These are phyloP conservation scores for Fusarium floridanum DNA, from an alignment of 2,329 filamentous ascomycete species.

Conservation along the genomic window DNA sequence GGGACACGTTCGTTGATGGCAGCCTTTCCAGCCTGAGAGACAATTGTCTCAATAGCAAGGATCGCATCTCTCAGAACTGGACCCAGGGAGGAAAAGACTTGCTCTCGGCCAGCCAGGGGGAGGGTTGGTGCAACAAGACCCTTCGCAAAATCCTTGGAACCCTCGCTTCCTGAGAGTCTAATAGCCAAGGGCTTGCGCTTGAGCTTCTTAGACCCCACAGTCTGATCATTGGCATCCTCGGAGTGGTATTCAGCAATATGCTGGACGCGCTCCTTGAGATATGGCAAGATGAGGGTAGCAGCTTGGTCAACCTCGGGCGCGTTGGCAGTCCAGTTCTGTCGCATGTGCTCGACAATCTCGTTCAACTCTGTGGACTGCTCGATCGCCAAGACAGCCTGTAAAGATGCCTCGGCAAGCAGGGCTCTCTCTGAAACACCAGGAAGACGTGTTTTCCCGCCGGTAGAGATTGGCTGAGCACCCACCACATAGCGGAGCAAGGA, in stretches of 20 bases:
- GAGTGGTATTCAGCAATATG: slow-evolving; percentile 15
- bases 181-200: slow-evolving; percentile 19
- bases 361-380: slow-evolving; percentile 32
- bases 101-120: slow-evolving; percentile 19
- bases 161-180: not conserved
- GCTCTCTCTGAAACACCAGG: slow-evolving; percentile 21
- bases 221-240: not conserved
- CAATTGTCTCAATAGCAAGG: slow-evolving; percentile 8
- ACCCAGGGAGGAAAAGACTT: slow-evolving; percentile 26
- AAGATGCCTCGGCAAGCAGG: slow-evolving; percentile 22
- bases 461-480: slow-evolving; percentile 10
- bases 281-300: slow-evolving; percentile 11
- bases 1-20: not conserved
- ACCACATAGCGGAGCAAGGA: slow-evolving; percentile 16
- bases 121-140: slow-evolving; percentile 32
- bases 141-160: slow-evolving; percentile 19
- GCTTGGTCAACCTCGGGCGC: slow-evolving; percentile 18
- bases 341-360: slow-evolving; percentile 29
- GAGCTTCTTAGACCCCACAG: not conserved
- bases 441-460: slow-evolving; percentile 4
- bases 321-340: slow-evolving; percentile 25
- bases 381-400: slow-evolving; percentile 27
- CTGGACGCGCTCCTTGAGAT: slow-evolving; percentile 18
- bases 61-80: slow-evolving; percentile 21
- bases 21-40: slow-evolving; percentile 1